These are phyloP conservation scores for Macrotyloma uniflorum DNA, from an alignment of 306 rosid species.

Conservation along the genomic window DNA sequence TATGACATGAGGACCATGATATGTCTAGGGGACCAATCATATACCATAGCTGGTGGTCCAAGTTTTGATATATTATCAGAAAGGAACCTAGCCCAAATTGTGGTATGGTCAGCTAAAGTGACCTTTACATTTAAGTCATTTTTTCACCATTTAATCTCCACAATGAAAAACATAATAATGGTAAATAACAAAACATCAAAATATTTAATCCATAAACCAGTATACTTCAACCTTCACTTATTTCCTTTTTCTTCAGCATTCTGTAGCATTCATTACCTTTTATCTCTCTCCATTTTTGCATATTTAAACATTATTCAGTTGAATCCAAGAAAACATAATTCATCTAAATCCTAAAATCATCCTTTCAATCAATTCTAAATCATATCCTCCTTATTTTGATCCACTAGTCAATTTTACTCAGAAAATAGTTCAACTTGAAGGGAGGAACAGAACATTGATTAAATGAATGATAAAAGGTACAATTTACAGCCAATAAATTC, in stretches of 20 bases:
- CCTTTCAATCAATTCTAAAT: conserved; percentile 13
- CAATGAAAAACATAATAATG: conserved; percentile 38
- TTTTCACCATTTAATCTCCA: conserved; percentile 47
- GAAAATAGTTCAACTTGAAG: conserved; percentile 33
- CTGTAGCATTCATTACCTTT: not conserved
- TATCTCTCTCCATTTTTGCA: conserved; percentile 7
- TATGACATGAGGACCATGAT: conserved; percentile 61
- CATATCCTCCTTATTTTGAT: conserved; percentile 3
- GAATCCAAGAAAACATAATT: conserved; percentile 22
- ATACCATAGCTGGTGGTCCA: conserved; percentile 65
- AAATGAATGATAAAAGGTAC: not conserved
- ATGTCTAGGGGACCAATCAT: conserved; percentile 78
- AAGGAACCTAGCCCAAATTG: conserved; percentile 47
- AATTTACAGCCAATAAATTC: not conserved
- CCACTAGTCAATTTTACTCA: conserved; percentile 1
- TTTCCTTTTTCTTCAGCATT: conserved; percentile 20
- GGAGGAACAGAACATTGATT: conserved; percentile 27
- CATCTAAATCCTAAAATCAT: conserved; percentile 10
- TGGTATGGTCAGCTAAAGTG: conserved; percentile 45
- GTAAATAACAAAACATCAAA: conserved; percentile 13
- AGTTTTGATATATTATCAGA: conserved; percentile 42
- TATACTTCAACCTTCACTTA: conserved; percentile 18
- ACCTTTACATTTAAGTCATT: conserved; percentile 38
- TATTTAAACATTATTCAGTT: conserved; percentile 1
- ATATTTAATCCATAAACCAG: conserved; percentile 22